Conservation (phyloP, 371 early-diverging fungal species). For the Mucor indicus region DNA sequence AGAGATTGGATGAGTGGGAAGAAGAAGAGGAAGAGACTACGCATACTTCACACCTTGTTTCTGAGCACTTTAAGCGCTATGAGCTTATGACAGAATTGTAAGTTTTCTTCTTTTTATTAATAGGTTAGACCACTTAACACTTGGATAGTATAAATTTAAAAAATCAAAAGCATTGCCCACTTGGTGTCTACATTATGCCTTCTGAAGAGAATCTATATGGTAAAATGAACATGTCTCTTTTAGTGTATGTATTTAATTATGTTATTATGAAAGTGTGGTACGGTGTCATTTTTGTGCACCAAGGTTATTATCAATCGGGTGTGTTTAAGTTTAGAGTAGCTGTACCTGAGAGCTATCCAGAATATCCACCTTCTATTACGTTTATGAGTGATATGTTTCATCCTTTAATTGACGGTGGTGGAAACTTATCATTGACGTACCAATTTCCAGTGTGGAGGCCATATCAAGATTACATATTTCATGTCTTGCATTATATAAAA, state of each 20-base stretch:
- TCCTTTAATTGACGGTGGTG: constrained; percentile 82
- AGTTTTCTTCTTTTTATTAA: background rate
- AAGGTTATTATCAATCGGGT: constrained; percentile 89
- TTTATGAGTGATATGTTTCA: constrained; percentile 94
- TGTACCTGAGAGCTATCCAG: constrained; percentile 89
- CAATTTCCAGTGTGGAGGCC: constrained; percentile 85
- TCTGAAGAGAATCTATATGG: constrained; percentile 70
- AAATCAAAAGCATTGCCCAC: constrained; percentile 77
- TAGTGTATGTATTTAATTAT: background rate
- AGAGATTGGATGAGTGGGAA: constrained; percentile 13
- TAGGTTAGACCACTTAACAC: background rate
- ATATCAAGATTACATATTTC: constrained; percentile 78
- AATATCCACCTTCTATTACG: constrained; percentile 78
- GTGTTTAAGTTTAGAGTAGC: constrained; percentile 90
- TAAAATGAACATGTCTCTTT: too few species aligned
- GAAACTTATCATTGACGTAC: constrained; percentile 66
- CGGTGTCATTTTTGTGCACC: constrained; percentile 83
- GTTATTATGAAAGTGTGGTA: constrained; percentile 65
- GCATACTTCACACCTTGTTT: constrained; percentile 7
- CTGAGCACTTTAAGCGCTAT: constrained; percentile 36
- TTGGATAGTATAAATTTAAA: constrained; percentile 64
- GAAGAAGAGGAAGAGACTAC: constrained; percentile 9
- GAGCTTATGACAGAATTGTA: constrained; percentile 58
- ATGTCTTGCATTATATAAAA: constrained; percentile 83
- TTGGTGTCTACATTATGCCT: constrained; percentile 89